phyloP scores from a whole-genome alignment of 345 rosid species.

The Brassica cretica region DNA sequence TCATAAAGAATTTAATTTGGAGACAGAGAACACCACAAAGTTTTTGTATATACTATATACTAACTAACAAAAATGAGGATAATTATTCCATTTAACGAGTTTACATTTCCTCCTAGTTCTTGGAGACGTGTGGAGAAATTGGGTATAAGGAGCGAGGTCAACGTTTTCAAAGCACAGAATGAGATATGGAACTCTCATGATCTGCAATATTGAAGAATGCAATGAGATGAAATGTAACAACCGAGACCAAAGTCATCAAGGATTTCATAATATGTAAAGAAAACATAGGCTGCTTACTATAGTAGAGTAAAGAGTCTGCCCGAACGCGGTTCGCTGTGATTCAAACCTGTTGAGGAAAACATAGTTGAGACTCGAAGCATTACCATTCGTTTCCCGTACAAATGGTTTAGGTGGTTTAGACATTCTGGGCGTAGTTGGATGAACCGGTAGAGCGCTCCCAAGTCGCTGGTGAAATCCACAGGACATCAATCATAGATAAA shows the following conservation, averaged over 20 bases:
- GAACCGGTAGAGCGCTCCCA: conserved; percentile 63
- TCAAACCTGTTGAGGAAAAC: conserved; percentile 86
- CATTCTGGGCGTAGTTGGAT: conserved; percentile 71
- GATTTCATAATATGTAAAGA: neutral
- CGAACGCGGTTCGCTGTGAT: conserved; percentile 81
- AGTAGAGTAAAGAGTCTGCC: conserved; percentile 93
- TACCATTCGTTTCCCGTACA: conserved; percentile 70
- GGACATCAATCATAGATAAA: conserved; percentile 82
- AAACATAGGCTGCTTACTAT: conserved; percentile 50
- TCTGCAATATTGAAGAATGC: conserved; percentile 44
- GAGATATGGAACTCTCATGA: conserved; percentile 75
- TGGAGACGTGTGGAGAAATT: conserved; percentile 70
- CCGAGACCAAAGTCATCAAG: neutral
- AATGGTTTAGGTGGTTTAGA: conserved; percentile 68
- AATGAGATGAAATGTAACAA: conserved; percentile 18
- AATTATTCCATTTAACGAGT: conserved; percentile 70
- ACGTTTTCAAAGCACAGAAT: conserved; percentile 77
- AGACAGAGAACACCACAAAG: neutral
- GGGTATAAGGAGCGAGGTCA: conserved; percentile 78
- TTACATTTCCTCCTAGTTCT: conserved; percentile 84
- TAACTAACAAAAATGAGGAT: conserved; percentile 80
- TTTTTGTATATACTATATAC: conserved; percentile 36
- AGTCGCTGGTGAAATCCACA: conserved; percentile 82
- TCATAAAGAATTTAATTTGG: neutral
- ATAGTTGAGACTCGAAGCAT: conserved; percentile 74